Conservation (phyloP, 2,329 filamentous ascomycete species). For the Calonectria fujianensis region DNA sequence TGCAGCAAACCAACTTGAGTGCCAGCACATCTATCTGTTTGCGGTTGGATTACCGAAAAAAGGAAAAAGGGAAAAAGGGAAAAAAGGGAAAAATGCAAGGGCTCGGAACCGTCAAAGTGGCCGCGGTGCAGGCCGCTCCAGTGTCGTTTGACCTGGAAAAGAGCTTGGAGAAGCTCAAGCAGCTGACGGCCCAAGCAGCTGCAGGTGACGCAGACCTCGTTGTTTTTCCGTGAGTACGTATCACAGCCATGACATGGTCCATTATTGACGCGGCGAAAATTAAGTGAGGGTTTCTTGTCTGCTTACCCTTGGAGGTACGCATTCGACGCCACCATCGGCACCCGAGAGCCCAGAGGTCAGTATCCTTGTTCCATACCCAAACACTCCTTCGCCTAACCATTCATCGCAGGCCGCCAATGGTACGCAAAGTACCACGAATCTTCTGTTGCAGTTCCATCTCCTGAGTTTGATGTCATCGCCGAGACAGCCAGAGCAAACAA, state of each 20-base stretch:
- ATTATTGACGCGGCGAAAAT: not conserved
- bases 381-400: not conserved
- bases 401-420: conserved; percentile 2
- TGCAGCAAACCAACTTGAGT: not conserved
- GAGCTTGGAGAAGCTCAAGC: conserved; percentile 18
- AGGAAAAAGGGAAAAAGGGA: not conserved
- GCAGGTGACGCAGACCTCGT: conserved; percentile 7
- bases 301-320: conserved; percentile 24
- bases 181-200: conserved; percentile 7
- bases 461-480: conserved; percentile 6
- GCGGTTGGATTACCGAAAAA: not conserved
- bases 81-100: not conserved
- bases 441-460: conserved; percentile 4
- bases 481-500: conserved; percentile 11
- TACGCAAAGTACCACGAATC: conserved; percentile 19
- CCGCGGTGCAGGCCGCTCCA: conserved; percentile 19
- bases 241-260: not conserved
- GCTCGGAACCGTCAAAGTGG: not conserved
- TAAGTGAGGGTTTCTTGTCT: conserved; percentile 18
- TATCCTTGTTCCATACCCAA: too few relatives aligned
- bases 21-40: not conserved
- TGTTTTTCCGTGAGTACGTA: not conserved
- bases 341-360: conserved; percentile 4
- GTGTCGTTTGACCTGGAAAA: conserved; percentile 17
- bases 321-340: conserved; percentile 14